Conservation (phyloP, 2,329 filamentous ascomycete genomes). For the Emmonsiellopsis sp. region DNA sequence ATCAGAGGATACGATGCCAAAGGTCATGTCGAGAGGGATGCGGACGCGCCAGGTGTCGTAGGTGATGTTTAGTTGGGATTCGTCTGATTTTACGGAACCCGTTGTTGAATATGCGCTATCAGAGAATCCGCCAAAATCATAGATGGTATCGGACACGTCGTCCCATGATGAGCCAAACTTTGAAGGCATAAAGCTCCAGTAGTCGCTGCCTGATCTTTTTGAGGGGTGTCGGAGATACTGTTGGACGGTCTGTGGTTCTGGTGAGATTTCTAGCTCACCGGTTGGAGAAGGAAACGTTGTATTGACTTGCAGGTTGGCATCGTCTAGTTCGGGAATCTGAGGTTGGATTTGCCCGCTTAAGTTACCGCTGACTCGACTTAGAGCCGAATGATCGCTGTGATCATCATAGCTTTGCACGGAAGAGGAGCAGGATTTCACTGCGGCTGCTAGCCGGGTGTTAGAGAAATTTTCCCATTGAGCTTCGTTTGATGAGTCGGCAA, state of each 20-base stretch:
- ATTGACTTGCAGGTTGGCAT: background rate
- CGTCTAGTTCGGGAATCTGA: background rate
- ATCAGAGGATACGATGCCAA: background rate
- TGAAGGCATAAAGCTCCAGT: conserved; percentile 2
- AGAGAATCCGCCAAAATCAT: conserved; percentile 2
- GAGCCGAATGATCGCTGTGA: background rate
- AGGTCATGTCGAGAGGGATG: background rate
- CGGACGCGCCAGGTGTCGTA: background rate
- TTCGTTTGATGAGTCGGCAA: background rate
- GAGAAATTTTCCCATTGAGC: background rate
- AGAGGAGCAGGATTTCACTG: background rate
- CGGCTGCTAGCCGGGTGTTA: background rate
- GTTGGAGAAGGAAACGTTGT: background rate
- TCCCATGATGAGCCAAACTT: background rate
- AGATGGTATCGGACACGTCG: background rate
- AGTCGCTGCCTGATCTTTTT: background rate
- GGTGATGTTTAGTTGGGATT: background rate
- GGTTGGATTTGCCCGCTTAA: background rate
- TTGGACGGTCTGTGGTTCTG: background rate
- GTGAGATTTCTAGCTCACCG: background rate
- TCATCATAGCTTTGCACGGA: conserved; percentile 1
- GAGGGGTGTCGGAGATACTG: background rate
- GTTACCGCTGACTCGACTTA: background rate
- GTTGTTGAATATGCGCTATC: conserved; percentile 1
- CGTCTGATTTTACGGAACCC: background rate